Evolutionary conservation across 441 rosid genomes (phyloP), one percentile per base, ranked within the genome.

Genomic region (Pelargonium exstipulatum): DNA sequence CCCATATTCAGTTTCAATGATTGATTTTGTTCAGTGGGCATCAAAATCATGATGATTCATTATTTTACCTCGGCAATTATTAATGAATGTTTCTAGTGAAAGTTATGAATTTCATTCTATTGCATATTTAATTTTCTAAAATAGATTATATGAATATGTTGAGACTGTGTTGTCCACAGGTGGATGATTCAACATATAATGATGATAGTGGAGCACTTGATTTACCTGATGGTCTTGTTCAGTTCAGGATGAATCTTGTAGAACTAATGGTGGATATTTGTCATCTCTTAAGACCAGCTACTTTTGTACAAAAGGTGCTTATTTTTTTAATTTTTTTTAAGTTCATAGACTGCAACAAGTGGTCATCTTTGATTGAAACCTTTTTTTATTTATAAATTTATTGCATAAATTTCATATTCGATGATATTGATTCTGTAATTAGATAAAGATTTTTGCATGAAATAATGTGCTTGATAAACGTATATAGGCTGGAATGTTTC

Each of bases 191-290:
- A 77, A 85, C 95, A 64, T 81, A 76, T 66, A 82, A 49, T 78
- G 92, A 87, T 57, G 89, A 83, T 51, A 82, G 84, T 69, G 85
- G 80, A 75, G 79, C 76, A 48, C 74, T 83, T 67, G 94, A 90
- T 43, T 82, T 94, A 74, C 96, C 97, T 35, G 99, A 94, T 78
- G 92, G 93, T 62, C 94, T 94, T 62, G 79, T 81, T 65, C 94
- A 88, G 70, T 94, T 86, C 72, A 83, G 99, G 83, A 86, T 77
- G 83, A 90, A 94, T 83, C 96, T 94, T 72, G 83, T 84, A 65
- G 99, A 94, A 79, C 90, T 91, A 76, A 75, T 91, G 84, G 96
- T 88, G 76, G 99, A 94, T 83, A 85, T 91, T 62, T 94, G 99
- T 67, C 99, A 91, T 74, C 84, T 94, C 66, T 78, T 90, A 76